Conservation (phyloP, 192 early-diverging fungal species). For the Coemansia sp. region DNA sequence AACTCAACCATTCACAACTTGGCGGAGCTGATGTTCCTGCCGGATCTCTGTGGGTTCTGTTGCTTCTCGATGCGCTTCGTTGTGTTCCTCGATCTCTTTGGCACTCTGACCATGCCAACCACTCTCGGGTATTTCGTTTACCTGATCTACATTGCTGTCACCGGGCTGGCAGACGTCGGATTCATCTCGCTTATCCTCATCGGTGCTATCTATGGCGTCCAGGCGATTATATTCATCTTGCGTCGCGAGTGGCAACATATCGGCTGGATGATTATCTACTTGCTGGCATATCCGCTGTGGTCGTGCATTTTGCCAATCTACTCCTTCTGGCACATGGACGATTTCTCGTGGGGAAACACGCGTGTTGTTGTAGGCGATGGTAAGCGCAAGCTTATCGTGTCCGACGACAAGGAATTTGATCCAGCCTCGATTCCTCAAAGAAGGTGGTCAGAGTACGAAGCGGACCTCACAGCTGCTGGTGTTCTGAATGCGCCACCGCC, state of each 20-base stretch:
- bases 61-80: no score
- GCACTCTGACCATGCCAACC: slow-evolving; percentile 92
- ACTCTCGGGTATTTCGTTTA: slow-evolving; percentile 89
- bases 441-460: slow-evolving; percentile 87
- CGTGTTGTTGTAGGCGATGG: slow-evolving; percentile 74
- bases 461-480: slow-evolving; percentile 59
- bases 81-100: no score
- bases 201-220: slow-evolving; percentile 84
- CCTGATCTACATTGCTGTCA: slow-evolving; percentile 71
- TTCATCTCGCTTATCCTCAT: slow-evolving; percentile 80
- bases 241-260: slow-evolving; percentile 79
- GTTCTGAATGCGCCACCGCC: slow-evolving; percentile 48
- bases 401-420: slow-evolving; percentile 82
- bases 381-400: slow-evolving; percentile 63
- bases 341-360: slow-evolving; percentile 99
- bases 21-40: slow-evolving; percentile 88
- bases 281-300: slow-evolving; percentile 89
- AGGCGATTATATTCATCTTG: slow-evolving; percentile 78
- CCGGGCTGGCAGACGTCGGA: slow-evolving; percentile 66
- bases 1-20: no score
- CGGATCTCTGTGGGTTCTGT: no score
- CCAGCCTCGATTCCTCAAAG: slow-evolving; percentile 81
- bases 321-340: slow-evolving; percentile 98
- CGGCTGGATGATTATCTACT: slow-evolving; percentile 85
- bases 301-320: slow-evolving; percentile 90